These are phyloP conservation scores for Uncinocarpus reesii DNA, from an alignment of 2,329 filamentous ascomycete species.

Conservation along the genomic window DNA sequence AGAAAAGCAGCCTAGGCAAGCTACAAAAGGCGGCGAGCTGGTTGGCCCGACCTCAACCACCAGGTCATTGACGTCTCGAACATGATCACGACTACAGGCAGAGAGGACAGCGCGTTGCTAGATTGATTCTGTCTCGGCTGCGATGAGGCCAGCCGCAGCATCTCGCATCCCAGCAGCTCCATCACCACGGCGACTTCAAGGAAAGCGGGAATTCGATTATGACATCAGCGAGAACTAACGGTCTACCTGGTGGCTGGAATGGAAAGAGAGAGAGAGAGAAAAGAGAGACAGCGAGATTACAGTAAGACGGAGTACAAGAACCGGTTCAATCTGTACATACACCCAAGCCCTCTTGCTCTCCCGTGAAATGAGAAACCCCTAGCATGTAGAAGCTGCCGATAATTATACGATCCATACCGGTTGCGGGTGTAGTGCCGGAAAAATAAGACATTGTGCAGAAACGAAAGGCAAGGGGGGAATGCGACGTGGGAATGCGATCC, in stretches of 20 bases:
- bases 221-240: neutral
- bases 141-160: neutral
- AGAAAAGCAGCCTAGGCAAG: neutral
- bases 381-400: slow-evolving; percentile 3
- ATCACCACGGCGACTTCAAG: neutral
- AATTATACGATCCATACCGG: slow-evolving; percentile 2
- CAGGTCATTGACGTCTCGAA: neutral
- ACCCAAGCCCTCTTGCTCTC: slow-evolving; percentile 16
- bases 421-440: slow-evolving; percentile 9
- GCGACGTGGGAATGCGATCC: slow-evolving; percentile 5
- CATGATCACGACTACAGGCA: no score
- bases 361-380: slow-evolving; percentile 8
- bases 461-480: neutral
- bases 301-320: slow-evolving; percentile 11
- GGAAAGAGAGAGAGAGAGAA: neutral
- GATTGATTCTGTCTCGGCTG: no score
- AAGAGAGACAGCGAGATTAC: slow-evolving; percentile 4
- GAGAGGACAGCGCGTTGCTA: neutral
- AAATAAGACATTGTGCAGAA: slow-evolving; percentile 7
- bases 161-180: neutral
- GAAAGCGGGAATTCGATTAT: neutral
- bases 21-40: slow-evolving; percentile 1
- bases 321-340: slow-evolving; percentile 21
- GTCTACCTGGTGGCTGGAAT: slow-evolving; percentile 3
- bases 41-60: neutral